Conservation (phyloP, 106 monocot genomes). For the Allium cepa region DNA sequence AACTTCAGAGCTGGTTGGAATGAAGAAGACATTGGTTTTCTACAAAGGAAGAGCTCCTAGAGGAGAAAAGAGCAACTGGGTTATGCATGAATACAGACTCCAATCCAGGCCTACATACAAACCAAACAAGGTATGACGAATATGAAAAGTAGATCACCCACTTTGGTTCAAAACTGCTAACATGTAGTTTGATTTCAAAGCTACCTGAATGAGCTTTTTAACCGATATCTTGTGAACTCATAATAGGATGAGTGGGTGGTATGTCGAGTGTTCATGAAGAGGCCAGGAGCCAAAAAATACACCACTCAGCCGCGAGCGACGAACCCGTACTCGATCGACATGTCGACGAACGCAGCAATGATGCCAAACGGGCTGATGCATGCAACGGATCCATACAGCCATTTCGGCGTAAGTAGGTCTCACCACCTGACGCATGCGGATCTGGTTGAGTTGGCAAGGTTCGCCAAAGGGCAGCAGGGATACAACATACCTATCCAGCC, state of each 20-base stretch:
- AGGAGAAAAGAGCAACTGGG: slow-evolving; percentile 47
- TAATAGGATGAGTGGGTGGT: slow-evolving; percentile 87
- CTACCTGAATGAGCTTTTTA: too few species aligned
- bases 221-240: background rate
- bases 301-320: slow-evolving; percentile 14
- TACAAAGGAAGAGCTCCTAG: slow-evolving; percentile 40
- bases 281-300: slow-evolving; percentile 58
- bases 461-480: slow-evolving; percentile 6
- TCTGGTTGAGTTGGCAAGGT: slow-evolving; percentile 5
- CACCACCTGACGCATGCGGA: slow-evolving; percentile 7
- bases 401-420: background rate
- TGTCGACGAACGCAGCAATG: slow-evolving; percentile 15
- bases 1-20: slow-evolving; percentile 25
- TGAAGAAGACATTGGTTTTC: slow-evolving; percentile 46
- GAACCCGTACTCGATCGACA: slow-evolving; percentile 31
- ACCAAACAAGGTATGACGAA: slow-evolving; percentile 16
- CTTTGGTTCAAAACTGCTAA: background rate
- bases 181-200: background rate
- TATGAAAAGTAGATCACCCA: background rate
- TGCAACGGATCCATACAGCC: slow-evolving; percentile 3
- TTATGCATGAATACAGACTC: slow-evolving; percentile 40
- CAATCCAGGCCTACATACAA: slow-evolving; percentile 21
- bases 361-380: slow-evolving; percentile 16
- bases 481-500: slow-evolving; percentile 13
- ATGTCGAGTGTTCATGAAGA: slow-evolving; percentile 80